Base-by-base conservation (phyloP, 2,329 filamentous ascomycete genomes). In the Penicillium rolfsii region DNA sequence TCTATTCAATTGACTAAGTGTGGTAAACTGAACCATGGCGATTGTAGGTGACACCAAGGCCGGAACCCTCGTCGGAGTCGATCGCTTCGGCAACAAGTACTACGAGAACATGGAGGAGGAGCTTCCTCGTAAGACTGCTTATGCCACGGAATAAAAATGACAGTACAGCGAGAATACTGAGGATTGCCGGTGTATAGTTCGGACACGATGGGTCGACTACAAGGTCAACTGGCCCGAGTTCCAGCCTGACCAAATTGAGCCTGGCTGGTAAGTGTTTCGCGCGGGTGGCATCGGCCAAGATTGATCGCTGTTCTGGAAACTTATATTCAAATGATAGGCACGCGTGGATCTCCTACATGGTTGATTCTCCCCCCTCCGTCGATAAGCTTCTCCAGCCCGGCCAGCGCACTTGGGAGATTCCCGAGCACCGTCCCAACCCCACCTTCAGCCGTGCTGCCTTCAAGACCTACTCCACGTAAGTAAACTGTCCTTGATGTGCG, bases 171-270 rank as follows among this genome's bases (percentile, higher is more conserved):
- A 19, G 19, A n/a, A 36, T 24, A 43, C 57, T 59, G 71, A 55
- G 24, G n/a, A 28, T 50, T 56, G 30, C 52, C 48, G 30, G 40
- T 22, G 19, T 53, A 57, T 71, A 95, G 93, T 97, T 72, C 90
- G 94, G 74, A 97, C 93, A 70, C 88, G 93, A 84, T 99, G 96
- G 95, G 91, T 99, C 66, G 93, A 98, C 80, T 99, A 96, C 84
- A 94, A 92, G 82, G 85, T 71, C 40, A 60, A 57, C 53, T 62
- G 49, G 48, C 62, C 59, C 71, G 92, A 98, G 74, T 77, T 73
- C 57, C 78, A 85, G 70, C 64, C 72, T 24, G 73, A 69, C 49
- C 91, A 97, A 57, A 91, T 97, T 71, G 94, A 98, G 80, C 93
- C 94, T 54, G 91, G 94, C 79, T 99, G 95, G 85, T 87, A 80